A percentile compares a stretch with the other conserved stretches of the same genome.
Conservation (phyloP, 768 basidiomycete species). For the Kwoniella heveanensis region DNA sequence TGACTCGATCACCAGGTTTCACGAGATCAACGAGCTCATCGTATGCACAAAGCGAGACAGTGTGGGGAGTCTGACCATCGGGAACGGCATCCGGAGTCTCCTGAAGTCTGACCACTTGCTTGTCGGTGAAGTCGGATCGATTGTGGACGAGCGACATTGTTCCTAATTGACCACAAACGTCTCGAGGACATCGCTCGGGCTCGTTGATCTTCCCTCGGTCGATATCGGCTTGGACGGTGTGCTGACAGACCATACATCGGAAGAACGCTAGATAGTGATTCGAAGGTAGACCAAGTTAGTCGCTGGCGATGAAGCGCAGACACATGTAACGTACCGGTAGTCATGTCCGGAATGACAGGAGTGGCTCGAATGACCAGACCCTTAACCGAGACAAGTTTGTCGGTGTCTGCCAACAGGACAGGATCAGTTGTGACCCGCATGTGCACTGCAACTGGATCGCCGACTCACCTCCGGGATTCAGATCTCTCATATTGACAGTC, state of each 20-base stretch:
- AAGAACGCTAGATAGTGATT: conserved; percentile 83
- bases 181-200: conserved; percentile 85
- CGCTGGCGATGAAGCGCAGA: neutral
- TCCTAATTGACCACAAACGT: conserved; percentile 82
- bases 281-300: too few species aligned
- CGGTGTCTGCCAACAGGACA: conserved; percentile 71
- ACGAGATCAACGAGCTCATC: conserved; percentile 96
- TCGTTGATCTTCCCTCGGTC: conserved; percentile 98
- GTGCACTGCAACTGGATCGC: neutral
- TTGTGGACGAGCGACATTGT: conserved; percentile 97
- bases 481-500: conserved; percentile 82
- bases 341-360: conserved; percentile 98
- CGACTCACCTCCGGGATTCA: conserved; percentile 82
- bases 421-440: conserved; percentile 10
- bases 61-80: conserved; percentile 97
- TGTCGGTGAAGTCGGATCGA: conserved; percentile 91
- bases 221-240: conserved; percentile 95
- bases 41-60: conserved; percentile 94
- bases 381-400: conserved; percentile 93
- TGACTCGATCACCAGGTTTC: conserved; percentile 90
- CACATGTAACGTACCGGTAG: conserved; percentile 60
- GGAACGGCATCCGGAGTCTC: conserved; percentile 98
- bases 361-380: conserved; percentile 97
- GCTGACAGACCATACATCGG: conserved; percentile 90
- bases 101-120: conserved; percentile 91